Conservation (phyloP, 2,329 filamentous ascomycete genomes). For the Hyphodiscus sp. region DNA sequence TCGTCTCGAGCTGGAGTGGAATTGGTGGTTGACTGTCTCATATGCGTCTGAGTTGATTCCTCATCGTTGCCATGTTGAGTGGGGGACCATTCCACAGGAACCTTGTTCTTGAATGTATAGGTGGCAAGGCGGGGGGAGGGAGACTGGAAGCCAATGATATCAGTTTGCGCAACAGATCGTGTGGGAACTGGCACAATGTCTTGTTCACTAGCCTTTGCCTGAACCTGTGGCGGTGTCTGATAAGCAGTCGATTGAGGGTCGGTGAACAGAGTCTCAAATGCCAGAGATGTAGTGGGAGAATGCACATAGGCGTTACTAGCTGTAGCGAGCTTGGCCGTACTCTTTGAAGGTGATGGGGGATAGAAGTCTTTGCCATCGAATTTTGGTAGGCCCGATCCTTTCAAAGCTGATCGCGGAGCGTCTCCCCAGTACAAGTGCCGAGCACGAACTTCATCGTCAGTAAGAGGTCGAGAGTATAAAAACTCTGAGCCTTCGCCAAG, state of each 20-base stretch:
- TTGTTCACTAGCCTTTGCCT: neutral
- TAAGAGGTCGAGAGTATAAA: conserved; percentile 50
- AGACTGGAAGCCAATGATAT: neutral
- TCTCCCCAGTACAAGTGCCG: conserved; percentile 56
- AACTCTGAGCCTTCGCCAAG: conserved; percentile 43
- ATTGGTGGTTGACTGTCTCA: neutral
- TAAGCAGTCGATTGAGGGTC: conserved; percentile 9
- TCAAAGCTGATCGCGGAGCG: conserved; percentile 42
- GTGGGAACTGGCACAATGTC: neutral
- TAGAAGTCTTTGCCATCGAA: conserved; percentile 62
- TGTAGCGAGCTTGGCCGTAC: conserved; percentile 7
- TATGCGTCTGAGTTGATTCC: neutral
- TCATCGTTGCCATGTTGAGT: neutral
- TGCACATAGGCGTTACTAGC: neutral
- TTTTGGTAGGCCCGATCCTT: conserved; percentile 45
- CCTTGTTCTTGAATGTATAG: neutral
- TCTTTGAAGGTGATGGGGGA: conserved; percentile 46
- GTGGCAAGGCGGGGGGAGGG: neutral
- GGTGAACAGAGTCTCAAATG: conserved; percentile 11
- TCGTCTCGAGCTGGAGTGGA: conserved; percentile 3
- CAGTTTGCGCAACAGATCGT: neutral
- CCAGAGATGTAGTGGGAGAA: neutral
- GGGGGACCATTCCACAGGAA: neutral
- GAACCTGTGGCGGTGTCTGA: conserved; percentile 3
- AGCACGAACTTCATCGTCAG: conserved; percentile 51